These are phyloP conservation scores for Dendrobium chrysotoxum DNA, from an alignment of 106 monocot species.

Conservation along the genomic window DNA sequence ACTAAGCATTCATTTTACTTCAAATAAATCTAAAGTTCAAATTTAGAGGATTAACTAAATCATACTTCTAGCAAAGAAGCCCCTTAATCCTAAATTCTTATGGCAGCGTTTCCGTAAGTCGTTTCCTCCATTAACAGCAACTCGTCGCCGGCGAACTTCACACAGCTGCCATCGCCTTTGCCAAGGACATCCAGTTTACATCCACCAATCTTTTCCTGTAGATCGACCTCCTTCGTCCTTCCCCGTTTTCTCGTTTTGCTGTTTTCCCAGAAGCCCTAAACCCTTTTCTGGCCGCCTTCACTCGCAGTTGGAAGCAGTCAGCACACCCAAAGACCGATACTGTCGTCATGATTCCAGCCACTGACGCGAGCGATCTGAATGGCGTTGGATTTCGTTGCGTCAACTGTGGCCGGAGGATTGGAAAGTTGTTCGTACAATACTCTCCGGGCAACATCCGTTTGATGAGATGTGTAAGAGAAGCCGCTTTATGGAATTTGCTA, in stretches of 20 bases:
- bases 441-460: conserved; percentile 85
- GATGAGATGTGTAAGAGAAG: conserved; percentile 67
- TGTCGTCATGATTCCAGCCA: not conserved
- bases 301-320: not conserved
- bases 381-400: conserved; percentile 34
- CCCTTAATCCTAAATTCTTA: too few species aligned
- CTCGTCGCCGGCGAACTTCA: too few species aligned
- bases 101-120: too few species aligned
- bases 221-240: not conserved
- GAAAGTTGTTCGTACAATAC: conserved; percentile 53
- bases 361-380: not conserved
- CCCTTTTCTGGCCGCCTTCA: not conserved
- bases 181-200: too few species aligned
- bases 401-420: conserved; percentile 40
- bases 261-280: not conserved
- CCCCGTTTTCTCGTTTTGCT: not conserved
- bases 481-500: not conserved
- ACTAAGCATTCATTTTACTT: too few species aligned
- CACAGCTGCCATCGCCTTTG: too few species aligned
- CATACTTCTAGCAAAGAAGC: too few species aligned
- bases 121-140: too few species aligned
- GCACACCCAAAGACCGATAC: not conserved
- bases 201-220: not conserved
- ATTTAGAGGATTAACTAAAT: too few species aligned
- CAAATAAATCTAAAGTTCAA: too few species aligned